Evolutionary conservation across 495 filamentous ascomycete species (phyloP), one percentile per base, ranked within the genome.

Genomic region (Lophium mytilinum): DNA sequence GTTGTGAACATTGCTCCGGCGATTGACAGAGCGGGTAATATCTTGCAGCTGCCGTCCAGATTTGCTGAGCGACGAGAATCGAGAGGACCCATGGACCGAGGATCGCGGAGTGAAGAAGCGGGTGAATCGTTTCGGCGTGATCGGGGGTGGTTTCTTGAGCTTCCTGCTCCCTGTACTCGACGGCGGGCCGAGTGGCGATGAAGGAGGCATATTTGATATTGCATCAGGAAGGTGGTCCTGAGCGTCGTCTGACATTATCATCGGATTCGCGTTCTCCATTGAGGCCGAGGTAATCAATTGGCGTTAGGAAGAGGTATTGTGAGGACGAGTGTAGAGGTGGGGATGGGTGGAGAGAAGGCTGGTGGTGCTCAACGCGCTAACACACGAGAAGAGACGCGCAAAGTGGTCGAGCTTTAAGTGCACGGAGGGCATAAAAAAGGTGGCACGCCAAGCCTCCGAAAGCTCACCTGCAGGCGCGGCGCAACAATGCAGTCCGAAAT

Each of bases 101-200:
- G 57, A 62, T 64, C 78, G 78, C 49, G 90, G 90, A 12, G 88
- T 92, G 65, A 95, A 96, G 74, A 96, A 96, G 33, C 82, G 77
- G 40, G 72, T 82, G 64, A 95, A 95, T 17, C 74, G 69, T 60
- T 71, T 73, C 21, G 73, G 73, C 7, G 73, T 76, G 45, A 76
- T 69, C 9, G 71, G 66, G 0, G 73, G 73, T 17, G 68, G 66
- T 51, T 63, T 69, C 52, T 62, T 72, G 8, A 55, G 68, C 60
- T 71, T 74, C 37, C 60, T 55, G 43, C 52, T 66, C 30, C 56
- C 50, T 37, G 43, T 55, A 36, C 47, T 58, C 24, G 57, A 56
- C 41, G 51, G 18, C 12, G 55, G 42, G 6, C 17, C 52, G 11
- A 62, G 62, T 17, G 65, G 65, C 52, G 65, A 60, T 49, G 65